phyloP scores from a whole-genome alignment of 78 protist genomes.

The Neovahlkampfia damariscottae region DNA sequence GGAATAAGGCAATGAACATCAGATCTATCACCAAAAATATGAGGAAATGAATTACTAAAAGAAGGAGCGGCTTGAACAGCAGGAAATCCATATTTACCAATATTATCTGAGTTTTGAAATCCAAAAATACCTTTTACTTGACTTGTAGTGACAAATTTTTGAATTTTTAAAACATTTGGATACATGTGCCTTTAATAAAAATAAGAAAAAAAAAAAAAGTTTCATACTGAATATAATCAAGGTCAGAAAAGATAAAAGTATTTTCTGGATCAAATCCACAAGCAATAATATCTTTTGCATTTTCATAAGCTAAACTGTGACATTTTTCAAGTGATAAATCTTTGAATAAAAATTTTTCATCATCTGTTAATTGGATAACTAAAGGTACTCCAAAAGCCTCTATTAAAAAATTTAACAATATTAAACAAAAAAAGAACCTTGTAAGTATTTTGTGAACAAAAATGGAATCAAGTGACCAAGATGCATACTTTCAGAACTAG shows the following conservation, averaged over 20 bases:
- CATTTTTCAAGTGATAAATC: conserved; percentile 65
- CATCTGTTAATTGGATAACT: conserved; percentile 98
- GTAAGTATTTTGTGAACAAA: conserved; percentile 80
- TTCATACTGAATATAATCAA: conserved; percentile 87
- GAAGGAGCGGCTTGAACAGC: conserved; percentile 94
- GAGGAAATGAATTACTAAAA: conserved; percentile 86
- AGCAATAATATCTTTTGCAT: conserved; percentile 96
- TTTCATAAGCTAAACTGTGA: conserved; percentile 53
- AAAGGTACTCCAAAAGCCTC: conserved; percentile 92
- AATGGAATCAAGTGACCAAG: conserved; percentile 97
- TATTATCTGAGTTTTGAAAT: conserved; percentile 38
- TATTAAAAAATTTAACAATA: conserved; percentile 1
- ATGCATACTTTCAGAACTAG: conserved; percentile 87
- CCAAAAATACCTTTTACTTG: conserved; percentile 66
- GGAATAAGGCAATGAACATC: conserved; percentile 92
- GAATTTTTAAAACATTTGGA: conserved; percentile 46
- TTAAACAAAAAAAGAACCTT: not conserved
- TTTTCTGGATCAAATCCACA: conserved; percentile 89
- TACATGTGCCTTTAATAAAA: conserved; percentile 42
- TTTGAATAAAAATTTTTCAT: conserved; percentile 93
- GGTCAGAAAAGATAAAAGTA: conserved; percentile 94
- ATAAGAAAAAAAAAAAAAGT: too few relatives aligned
- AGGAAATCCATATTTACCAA: conserved; percentile 86
- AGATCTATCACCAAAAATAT: conserved; percentile 63
- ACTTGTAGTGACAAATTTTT: conserved; percentile 22